Evolutionary conservation across 768 basidiomycete species (phyloP), one percentile per base, ranked within the genome.

Genomic region (Phaeolepiota aurea): DNA sequence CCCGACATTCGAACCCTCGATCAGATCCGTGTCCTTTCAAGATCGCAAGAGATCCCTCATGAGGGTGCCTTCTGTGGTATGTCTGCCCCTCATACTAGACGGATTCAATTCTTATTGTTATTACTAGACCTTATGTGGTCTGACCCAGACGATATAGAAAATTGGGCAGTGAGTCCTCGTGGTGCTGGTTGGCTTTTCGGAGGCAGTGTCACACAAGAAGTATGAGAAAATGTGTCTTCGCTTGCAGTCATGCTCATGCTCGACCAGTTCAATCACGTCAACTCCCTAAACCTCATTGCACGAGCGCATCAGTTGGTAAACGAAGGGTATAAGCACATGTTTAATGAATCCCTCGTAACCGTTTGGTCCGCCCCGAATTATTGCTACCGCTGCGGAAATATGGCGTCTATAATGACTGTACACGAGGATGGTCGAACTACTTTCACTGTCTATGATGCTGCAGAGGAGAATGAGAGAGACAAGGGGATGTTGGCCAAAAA

Each of bases 181-280:
- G 94, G 94, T 14, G 94, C 94, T 3, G 94, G 94, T 0, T 98
- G 91, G 87, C 65, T 96, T 15, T 96, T 97, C 48, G 93, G 93
- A 4, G 80, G 72, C 11, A 79, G 70, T 40, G 88, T 97, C 1
- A 91, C 92, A 5, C 71, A 70, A 47, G 91, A 94, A 72, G 89
- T 87, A 37, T 28, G 63, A 52, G 15, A 23, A 13, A 12, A 11
- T 19, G 5, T 25, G 20, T 7, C 20, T 22, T 37, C 18, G 34
- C 32, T 16, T 28, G 20, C 33, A 4, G 4, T 7, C 28, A n/a
- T 22, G 13, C 5, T 9, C 21, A 16, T 9, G 25, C 32, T n/a
- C 23, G 13, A 20, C 2, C 49, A 92, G 80, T 97, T 98, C 72
- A 93, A 90, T 49, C 89, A 94, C 56, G 80, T 90, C 43, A 98